These are phyloP conservation scores for Globisporangium spinosum DNA, from an alignment of 352 stramenopile genomes.

Conservation along the genomic window DNA sequence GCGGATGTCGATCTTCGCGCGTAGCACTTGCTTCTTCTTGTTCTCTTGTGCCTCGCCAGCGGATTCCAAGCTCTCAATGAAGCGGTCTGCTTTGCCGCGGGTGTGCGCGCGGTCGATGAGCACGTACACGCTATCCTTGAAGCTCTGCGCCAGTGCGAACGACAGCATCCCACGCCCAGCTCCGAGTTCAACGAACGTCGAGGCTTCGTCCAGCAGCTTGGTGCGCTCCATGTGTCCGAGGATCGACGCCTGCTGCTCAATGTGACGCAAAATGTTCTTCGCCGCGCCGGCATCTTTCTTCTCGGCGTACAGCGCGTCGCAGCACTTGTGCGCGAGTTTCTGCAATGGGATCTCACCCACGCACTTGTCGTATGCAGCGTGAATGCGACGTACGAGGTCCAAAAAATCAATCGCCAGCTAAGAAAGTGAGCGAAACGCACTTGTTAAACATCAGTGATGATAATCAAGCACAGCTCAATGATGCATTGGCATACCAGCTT, in stretches of 20 bases:
- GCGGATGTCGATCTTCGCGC: constrained; percentile 84
- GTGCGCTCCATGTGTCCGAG: constrained; percentile 70
- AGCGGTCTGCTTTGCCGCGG: constrained; percentile 71
- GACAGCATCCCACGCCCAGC: constrained; percentile 78
- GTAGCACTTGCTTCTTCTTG: constrained; percentile 35
- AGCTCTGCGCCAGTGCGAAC: constrained; percentile 64
- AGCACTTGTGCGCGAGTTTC: constrained; percentile 68
- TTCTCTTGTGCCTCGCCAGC: constrained; percentile 13
- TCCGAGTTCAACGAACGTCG: constrained; percentile 68
- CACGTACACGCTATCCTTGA: constrained; percentile 59
- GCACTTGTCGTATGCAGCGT: constrained; percentile 43
- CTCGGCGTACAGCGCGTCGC: constrained; percentile 53
- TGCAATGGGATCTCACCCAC: constrained; percentile 57
- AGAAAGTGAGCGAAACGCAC: background rate
- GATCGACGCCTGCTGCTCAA: constrained; percentile 82
- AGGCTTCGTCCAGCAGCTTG: constrained; percentile 39
- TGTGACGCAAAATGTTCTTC: constrained; percentile 68
- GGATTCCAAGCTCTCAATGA: constrained; percentile 35
- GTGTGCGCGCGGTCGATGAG: constrained; percentile 73
- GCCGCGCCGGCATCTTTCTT: constrained; percentile 55
- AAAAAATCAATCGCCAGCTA: constrained; percentile 52
- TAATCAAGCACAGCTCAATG: background rate
- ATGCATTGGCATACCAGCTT: constrained; percentile 35
- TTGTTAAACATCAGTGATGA: background rate
- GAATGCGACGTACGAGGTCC: constrained; percentile 44